phyloP scores from a whole-genome alignment of 2,329 filamentous ascomycete genomes.

The Akanthomyces lecanii region DNA sequence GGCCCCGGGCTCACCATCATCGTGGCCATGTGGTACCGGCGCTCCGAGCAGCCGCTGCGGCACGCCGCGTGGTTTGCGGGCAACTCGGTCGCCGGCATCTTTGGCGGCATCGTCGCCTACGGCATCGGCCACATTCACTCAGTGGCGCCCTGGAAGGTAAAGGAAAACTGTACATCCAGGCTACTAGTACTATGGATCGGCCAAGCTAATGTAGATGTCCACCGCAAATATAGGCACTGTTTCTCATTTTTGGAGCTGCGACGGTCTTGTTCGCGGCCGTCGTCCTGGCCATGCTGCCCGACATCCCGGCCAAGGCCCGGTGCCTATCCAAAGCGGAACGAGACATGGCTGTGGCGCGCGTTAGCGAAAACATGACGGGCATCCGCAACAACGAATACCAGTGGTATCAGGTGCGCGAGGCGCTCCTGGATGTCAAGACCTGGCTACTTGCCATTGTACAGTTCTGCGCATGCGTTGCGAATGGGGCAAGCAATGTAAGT shows the following conservation, averaged over 20 bases:
- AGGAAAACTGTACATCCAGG: too few relatives aligned
- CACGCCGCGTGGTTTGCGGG: slow-evolving; percentile 28
- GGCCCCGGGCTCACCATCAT: slow-evolving; percentile 29
- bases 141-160: slow-evolving; percentile 12
- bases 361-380: slow-evolving; percentile 52
- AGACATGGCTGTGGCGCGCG: slow-evolving; percentile 59
- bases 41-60: slow-evolving; percentile 26
- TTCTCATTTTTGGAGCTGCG: slow-evolving; percentile 10
- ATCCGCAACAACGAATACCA: not conserved
- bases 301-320: slow-evolving; percentile 33
- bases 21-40: slow-evolving; percentile 33
- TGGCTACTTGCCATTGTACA: not conserved
- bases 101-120: slow-evolving; percentile 25
- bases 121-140: slow-evolving; percentile 24
- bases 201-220: too few relatives aligned
- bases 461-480: slow-evolving; percentile 26
- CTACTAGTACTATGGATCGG: too few relatives aligned
- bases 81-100: slow-evolving; percentile 23
- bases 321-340: slow-evolving; percentile 59
- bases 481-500: slow-evolving; percentile 19
- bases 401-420: not conserved
- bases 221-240: not conserved
- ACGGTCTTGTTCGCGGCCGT: not conserved
- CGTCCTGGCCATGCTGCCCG: slow-evolving; percentile 6
- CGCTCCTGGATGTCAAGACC: not conserved